These are phyloP conservation scores for Rosa rugosa DNA, from an alignment of 306 rosid species.

Conservation along the genomic window DNA sequence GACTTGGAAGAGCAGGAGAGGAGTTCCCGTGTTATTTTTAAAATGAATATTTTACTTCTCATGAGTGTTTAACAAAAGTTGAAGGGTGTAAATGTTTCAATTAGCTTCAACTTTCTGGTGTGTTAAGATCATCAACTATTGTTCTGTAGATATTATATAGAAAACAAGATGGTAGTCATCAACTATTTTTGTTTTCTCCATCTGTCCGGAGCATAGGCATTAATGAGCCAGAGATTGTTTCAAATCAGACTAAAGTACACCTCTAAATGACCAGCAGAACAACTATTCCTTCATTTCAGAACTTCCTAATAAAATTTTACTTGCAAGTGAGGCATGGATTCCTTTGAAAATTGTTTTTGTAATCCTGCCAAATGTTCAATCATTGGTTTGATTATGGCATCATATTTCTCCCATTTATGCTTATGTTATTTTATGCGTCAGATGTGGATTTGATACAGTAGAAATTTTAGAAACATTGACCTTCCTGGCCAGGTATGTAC, in stretches of 20 bases:
- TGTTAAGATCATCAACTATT: not conserved
- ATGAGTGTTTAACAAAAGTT: not conserved
- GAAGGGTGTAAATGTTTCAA: not conserved
- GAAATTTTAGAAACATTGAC: constrained; percentile 13
- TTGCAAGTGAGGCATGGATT: not conserved
- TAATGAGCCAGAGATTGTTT: not conserved
- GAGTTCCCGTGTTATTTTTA: not conserved
- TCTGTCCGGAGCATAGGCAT: not conserved
- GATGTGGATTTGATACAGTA: constrained; percentile 15
- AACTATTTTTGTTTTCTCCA: not conserved
- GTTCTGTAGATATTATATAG: not conserved
- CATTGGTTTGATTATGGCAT: not conserved
- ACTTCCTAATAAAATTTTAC: not conserved
- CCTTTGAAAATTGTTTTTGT: constrained; percentile 4
- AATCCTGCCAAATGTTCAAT: not conserved
- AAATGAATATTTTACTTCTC: not conserved
- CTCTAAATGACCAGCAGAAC: not conserved
- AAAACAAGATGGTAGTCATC: not conserved
- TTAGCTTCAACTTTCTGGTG: not conserved
- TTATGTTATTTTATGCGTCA: not conserved
- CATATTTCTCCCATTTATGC: not conserved
- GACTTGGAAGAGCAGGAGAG: not conserved
- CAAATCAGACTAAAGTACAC: not conserved
- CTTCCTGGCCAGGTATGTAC: constrained; percentile 64
- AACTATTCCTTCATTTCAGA: not conserved